Evolutionary conservation across 2,329 filamentous ascomycete genomes (phyloP).

Genomic region (Lasiodiplodia gonubiensis): DNA sequence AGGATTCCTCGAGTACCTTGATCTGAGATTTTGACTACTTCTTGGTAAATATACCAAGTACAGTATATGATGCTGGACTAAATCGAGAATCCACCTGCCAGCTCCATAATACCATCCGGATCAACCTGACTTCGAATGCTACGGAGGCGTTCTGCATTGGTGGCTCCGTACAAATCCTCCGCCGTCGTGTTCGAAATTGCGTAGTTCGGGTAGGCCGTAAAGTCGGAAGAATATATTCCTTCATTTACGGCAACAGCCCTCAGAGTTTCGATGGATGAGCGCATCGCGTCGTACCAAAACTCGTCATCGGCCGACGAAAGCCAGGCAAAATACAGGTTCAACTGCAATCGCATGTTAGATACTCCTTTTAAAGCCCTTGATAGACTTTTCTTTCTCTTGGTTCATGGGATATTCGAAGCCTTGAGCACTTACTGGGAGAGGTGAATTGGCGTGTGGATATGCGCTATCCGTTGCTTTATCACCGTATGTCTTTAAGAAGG

Average conservation of each 20-base stretch:
- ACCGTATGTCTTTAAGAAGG: constrained; percentile 5
- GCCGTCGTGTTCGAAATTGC: constrained; percentile 1
- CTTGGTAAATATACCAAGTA: neutral
- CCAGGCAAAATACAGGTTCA: constrained; percentile 18
- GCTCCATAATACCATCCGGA: neutral
- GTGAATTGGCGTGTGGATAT: constrained; percentile 2
- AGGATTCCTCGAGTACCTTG: too few species aligned
- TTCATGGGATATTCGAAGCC: neutral
- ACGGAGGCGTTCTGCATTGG: neutral
- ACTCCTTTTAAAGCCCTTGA: neutral
- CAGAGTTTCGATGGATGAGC: neutral
- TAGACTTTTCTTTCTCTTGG: neutral
- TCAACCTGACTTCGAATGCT: neutral
- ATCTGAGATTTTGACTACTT: too few species aligned
- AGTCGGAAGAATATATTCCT: neutral
- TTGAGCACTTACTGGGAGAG: constrained; percentile 1
- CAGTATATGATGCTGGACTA: neutral
- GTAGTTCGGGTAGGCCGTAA: constrained; percentile 9
- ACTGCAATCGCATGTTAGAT: neutral
- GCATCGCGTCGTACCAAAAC: constrained; percentile 16
- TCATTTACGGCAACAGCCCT: neutral
- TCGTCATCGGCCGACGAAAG: neutral
- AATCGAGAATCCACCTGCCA: constrained; percentile 3
- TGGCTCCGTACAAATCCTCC: neutral
- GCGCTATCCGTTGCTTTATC: constrained; percentile 9